Base-by-base conservation (phyloP, 129 eudicot genomes). In the Arctium lappa region DNA sequence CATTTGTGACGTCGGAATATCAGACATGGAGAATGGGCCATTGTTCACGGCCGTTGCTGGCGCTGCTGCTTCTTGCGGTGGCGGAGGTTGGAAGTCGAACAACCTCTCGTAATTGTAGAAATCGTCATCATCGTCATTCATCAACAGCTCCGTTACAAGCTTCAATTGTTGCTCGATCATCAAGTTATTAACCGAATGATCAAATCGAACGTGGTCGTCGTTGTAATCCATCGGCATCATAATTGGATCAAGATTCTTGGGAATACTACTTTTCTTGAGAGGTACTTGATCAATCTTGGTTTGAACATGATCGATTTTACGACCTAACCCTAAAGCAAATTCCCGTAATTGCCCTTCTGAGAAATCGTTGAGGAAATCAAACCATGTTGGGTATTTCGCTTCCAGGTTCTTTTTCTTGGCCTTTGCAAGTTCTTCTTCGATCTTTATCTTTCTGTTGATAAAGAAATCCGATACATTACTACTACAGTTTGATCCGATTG, bases 391-490 rank as follows among this genome's bases (percentile, higher is more conserved):
- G 56, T 78, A 82, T 32, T 48, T 65, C 0, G 83, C 65, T 44
- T 86, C 89, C 83, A 73, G 40, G 73, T 82, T 82, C 56, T 72
- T 81, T 31, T 31, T 78, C 11, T 75, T 74, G 10, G 80, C 73
- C 40, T 86, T 86, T 4, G 76, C 84, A 1, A 86, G 77, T 27
- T 86, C 86, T 8, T 86, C 86, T 38, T 86, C 84, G 18, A 86
- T 78, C 53, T 74, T 86, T 48, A 80, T 73, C 81, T 79, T 86
- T 38, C 89, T 15, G 15, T 82, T 83, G 16, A 42, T 62, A 42
- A 82, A 82, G 46, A 82, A 86, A 40, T 86, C 89, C 0, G 79
- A 38, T 13, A 86, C 62, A 8, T 42, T 60, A 34, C 48, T 22
- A 22, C 27, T 22, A 22, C 27, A 78, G 6, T 22, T 22, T 22